A percentile compares a stretch with the other conserved stretches of the same genome.
phyloP scores from a whole-genome alignment of 306 rosid genomes.

The Ormosia emarginata region DNA sequence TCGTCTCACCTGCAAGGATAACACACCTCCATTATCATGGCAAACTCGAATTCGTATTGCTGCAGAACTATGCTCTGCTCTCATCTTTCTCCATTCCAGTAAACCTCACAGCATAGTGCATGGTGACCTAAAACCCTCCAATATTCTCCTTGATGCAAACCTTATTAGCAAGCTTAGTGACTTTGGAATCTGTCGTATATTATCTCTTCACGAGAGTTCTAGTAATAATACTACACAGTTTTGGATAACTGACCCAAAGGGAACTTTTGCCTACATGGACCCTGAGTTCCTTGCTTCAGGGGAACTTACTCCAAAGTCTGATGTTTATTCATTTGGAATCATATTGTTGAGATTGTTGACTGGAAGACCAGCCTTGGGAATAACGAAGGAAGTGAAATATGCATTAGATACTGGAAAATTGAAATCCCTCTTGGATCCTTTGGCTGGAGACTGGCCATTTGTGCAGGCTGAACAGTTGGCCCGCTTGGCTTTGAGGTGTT shows the following conservation, averaged over 20 bases:
- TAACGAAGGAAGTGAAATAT: slow-evolving; percentile 64
- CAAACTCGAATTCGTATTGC: slow-evolving; percentile 78
- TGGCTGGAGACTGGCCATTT: slow-evolving; percentile 97
- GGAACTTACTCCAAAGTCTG: slow-evolving; percentile 82
- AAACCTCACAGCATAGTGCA: slow-evolving; percentile 80
- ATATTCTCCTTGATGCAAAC: slow-evolving; percentile 71
- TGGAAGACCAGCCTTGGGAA: slow-evolving; percentile 72
- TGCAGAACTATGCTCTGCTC: slow-evolving; percentile 77
- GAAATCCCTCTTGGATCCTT: slow-evolving; percentile 68
- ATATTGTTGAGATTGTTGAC: slow-evolving; percentile 71
- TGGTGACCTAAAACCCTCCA: slow-evolving; percentile 89
- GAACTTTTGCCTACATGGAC: slow-evolving; percentile 72
- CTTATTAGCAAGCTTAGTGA: slow-evolving; percentile 79
- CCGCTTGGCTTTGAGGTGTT: slow-evolving; percentile 78
- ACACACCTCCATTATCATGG: slow-evolving; percentile 82
- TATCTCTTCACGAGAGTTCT: too few relatives aligned
- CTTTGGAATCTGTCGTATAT: too few relatives aligned
- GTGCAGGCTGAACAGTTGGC: slow-evolving; percentile 83
- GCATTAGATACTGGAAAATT: slow-evolving; percentile 67
- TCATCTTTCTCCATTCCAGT: slow-evolving; percentile 75
- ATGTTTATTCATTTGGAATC: slow-evolving; percentile 90
- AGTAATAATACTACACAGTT: slow-evolving; percentile 36
- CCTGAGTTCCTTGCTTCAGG: slow-evolving; percentile 76
- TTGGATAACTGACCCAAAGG: slow-evolving; percentile 71
- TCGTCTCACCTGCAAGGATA: slow-evolving; percentile 71